These are phyloP conservation scores for Termitomyces sp. DNA, from an alignment of 768 basidiomycete genomes.

Conservation along the genomic window DNA sequence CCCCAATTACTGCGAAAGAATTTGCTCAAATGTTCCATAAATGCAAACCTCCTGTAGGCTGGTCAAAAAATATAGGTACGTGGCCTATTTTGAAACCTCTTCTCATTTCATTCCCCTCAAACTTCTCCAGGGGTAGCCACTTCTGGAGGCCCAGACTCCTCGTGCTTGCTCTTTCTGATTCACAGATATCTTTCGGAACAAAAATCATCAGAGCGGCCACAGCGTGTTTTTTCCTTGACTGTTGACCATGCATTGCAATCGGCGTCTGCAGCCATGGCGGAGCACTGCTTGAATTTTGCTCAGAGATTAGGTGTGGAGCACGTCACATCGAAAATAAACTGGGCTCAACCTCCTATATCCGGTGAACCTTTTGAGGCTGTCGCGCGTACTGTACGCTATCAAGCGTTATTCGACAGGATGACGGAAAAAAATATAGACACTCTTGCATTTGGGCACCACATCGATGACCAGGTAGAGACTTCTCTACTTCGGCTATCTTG, in stretches of 20 bases:
- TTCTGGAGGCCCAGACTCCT: constrained; percentile 82
- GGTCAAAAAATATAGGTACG: constrained; percentile 43
- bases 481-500: constrained; percentile 61
- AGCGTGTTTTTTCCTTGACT: constrained; percentile 47
- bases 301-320: constrained; percentile 39
- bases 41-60: constrained; percentile 44
- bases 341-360: constrained; percentile 52
- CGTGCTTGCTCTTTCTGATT: constrained; percentile 69
- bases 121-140: constrained; percentile 55
- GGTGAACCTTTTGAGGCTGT: constrained; percentile 42
- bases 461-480: constrained; percentile 83
- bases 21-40: constrained; percentile 40
- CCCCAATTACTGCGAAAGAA: constrained; percentile 41
- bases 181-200: constrained; percentile 32
- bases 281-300: constrained; percentile 38
- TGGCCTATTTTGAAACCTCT: not conserved
- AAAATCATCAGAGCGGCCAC: constrained; percentile 10
- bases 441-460: constrained; percentile 71
- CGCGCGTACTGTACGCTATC: constrained; percentile 58
- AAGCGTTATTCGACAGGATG: constrained; percentile 36
- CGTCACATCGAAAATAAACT: constrained; percentile 41
- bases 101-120: not conserved
- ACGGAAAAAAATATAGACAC: constrained; percentile 24
- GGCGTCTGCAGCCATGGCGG: constrained; percentile 51
- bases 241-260: constrained; percentile 69